Evolutionary conservation across 352 stramenopile genomes (phyloP).

Genomic region (Pythium rhizo-oryzae): DNA sequence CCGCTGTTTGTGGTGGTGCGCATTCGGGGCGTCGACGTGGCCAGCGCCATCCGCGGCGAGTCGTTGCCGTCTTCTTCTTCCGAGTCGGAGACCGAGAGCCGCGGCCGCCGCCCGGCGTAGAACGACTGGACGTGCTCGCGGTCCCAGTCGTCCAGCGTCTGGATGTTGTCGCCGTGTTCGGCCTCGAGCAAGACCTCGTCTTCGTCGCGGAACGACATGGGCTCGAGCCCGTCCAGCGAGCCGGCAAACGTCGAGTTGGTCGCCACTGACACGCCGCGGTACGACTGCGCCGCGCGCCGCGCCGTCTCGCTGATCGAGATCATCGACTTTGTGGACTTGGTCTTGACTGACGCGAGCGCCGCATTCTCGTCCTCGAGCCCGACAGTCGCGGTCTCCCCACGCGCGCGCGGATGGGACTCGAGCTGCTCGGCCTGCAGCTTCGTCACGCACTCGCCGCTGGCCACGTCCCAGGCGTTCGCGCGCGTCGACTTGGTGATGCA

Average conservation of each 20-base stretch:
- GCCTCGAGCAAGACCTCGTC: background rate
- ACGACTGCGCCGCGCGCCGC: background rate
- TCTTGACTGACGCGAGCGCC: no score
- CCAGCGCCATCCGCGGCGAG: background rate
- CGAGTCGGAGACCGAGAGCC: constrained; percentile 15
- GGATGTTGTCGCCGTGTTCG: constrained; percentile 9
- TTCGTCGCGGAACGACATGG: constrained; percentile 2
- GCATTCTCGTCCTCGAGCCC: background rate
- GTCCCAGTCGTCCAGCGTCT: constrained; percentile 32
- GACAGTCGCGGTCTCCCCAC: constrained; percentile 2
- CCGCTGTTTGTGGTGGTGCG: background rate
- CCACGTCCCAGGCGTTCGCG: constrained; percentile 21
- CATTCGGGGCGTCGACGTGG: no score
- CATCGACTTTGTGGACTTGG: background rate
- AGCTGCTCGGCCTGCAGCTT: background rate
- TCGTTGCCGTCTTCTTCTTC: constrained; percentile 3
- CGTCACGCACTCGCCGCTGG: constrained; percentile 11
- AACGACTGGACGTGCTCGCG: constrained; percentile 28
- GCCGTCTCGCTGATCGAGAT: background rate
- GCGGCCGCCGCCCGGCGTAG: constrained; percentile 10
- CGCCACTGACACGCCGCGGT: constrained; percentile 4
- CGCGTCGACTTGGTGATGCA: constrained; percentile 22
- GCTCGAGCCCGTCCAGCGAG: constrained; percentile 22
- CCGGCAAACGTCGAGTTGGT: constrained; percentile 17
- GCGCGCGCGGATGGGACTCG: background rate